phyloP scores from a whole-genome alignment of 2,329 filamentous ascomycete species.

The Calycina herbarum region DNA sequence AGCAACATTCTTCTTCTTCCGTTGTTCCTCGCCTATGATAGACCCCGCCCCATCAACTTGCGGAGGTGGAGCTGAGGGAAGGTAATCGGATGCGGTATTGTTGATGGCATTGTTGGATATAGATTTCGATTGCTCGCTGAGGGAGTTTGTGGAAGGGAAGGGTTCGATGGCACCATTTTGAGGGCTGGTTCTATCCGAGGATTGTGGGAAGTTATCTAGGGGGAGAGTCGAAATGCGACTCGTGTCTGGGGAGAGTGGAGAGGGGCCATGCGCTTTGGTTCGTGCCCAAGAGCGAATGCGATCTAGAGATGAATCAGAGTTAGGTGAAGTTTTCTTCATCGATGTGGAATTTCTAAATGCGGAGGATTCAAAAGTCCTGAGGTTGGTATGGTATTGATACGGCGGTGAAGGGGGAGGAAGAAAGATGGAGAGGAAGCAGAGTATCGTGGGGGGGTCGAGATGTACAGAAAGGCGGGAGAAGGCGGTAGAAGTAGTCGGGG shows the following conservation, averaged over 20 bases:
- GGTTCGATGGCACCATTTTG: conserved; percentile 27
- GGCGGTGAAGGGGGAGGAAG: conserved; percentile 4
- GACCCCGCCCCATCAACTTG: conserved; percentile 56
- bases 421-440: neutral
- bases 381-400: neutral
- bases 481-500: conserved; percentile 6
- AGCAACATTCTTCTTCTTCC: conserved; percentile 32
- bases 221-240: conserved; percentile 39
- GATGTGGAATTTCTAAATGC: conserved; percentile 40
- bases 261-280: conserved; percentile 55
- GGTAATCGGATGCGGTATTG: conserved; percentile 38
- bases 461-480: neutral
- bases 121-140: conserved; percentile 24
- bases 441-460: neutral
- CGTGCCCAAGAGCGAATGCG: conserved; percentile 56
- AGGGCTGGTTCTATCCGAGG: conserved; percentile 24
- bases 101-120: conserved; percentile 37
- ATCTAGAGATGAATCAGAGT: conserved; percentile 52
- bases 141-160: conserved; percentile 9
- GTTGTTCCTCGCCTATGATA: conserved; percentile 49
- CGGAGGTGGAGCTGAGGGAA: conserved; percentile 47
- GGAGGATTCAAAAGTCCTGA: conserved; percentile 2
- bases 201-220: conserved; percentile 37
- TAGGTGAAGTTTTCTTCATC: conserved; percentile 62
- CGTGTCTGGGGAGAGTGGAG: conserved; percentile 42